These are phyloP conservation scores for Pseudogymnoascus sp. DNA, from an alignment of 2,329 filamentous ascomycete species.

Conservation along the genomic window DNA sequence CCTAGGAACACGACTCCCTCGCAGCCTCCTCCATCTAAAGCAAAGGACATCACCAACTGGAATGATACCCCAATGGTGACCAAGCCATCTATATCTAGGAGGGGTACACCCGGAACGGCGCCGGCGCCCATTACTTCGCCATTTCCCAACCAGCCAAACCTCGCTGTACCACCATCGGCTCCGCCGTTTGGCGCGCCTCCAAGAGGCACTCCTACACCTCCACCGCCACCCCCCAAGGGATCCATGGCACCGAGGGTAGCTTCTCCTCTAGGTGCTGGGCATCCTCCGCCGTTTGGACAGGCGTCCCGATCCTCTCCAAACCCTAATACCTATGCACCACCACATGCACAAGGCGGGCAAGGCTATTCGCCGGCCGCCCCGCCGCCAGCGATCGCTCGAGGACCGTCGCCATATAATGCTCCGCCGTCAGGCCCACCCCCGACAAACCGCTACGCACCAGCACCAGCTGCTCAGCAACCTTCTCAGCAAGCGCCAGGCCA, in stretches of 20 bases:
- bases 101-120: conserved; percentile 60
- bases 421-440: conserved; percentile 64
- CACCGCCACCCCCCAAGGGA: conserved; percentile 79
- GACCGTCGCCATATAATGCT: conserved; percentile 77
- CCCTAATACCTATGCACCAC: conserved; percentile 57
- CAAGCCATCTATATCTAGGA: conserved; percentile 60
- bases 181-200: conserved; percentile 46
- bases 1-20: conserved; percentile 62
- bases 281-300: conserved; percentile 41
- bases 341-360: conserved; percentile 33
- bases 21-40: conserved; percentile 58
- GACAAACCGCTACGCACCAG: conserved; percentile 67
- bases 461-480: conserved; percentile 48
- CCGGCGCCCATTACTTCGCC: conserved; percentile 61
- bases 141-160: conserved; percentile 58
- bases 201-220: conserved; percentile 59
- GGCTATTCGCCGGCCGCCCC: conserved; percentile 27
- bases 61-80: conserved; percentile 88
- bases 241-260: conserved; percentile 60
- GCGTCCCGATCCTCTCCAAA: conserved; percentile 47
- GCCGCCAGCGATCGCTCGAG: conserved; percentile 59
- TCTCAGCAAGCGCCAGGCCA: conserved; percentile 29
- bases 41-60: conserved; percentile 73
- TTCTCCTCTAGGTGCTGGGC: conserved; percentile 56
- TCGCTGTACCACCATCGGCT: conserved; percentile 49